Base-by-base conservation (phyloP, 768 basidiomycete species). In the Xanthoconium stramineum region DNA sequence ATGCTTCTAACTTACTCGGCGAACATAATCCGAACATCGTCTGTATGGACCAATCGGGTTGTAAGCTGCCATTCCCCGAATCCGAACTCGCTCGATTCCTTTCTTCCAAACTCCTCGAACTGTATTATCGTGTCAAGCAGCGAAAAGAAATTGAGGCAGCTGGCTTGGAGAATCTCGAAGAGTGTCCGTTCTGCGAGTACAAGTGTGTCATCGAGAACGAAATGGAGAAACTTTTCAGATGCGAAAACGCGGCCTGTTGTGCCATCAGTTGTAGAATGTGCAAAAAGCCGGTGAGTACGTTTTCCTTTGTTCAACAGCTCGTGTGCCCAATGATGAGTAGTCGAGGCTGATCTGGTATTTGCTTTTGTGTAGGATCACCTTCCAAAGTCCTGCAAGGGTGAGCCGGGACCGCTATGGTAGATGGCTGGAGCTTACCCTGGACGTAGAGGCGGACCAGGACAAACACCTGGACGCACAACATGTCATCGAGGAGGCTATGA, bases 401-500 rank as follows among this genome's bases (percentile, higher is more conserved):
- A 24, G 66, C 48, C 33, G 40, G 7, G 11, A 1, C 17, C 33
- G 33, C 7, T 35, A 44, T 39, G 28, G 12, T 35, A 7, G 33
- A 8, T 29, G 58, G 7, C 9, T 39, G 20, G 28, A 17, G 15
- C 57, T 59, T 37, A 63, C 7, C 0, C 54, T 14, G 11, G 30
- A 40, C 40, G 14, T 62, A 91, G 92, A 96, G 71, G 75, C 80
- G 58, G 87, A 89, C 57, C 80, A 86, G 13, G 91, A 94, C 67
- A 83, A 80, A 57, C 80, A 83, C 47, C 70, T 94, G 15, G 85
- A 91, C 69, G 85, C 81, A 13, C 79, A 85, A 52, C 93, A 95
- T 73, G 69, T 79, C 2, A 78, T 97, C 30, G 94, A 97, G 67
- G 94, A 97, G 66, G 94, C 94, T 3, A 97, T 97, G 94, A 91